Evolutionary conservation across 2,329 filamentous ascomycete genomes (phyloP).

Genomic region (Diaporthe vaccinii): DNA sequence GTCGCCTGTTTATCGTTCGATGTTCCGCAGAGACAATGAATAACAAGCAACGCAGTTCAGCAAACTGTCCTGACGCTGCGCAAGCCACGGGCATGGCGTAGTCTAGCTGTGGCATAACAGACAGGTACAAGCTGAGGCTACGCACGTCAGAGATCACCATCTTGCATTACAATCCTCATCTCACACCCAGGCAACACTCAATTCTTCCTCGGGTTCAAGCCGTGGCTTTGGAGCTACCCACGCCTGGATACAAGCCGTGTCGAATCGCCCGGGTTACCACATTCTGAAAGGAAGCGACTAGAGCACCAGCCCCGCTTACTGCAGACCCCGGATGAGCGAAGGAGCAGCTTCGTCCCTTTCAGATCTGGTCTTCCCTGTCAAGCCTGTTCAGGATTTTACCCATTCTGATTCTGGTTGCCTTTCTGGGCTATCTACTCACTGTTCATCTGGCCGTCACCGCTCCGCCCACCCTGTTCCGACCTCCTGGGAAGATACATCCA

Average conservation of each 20-base stretch:
- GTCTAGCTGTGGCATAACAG: neutral
- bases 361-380: slow-evolving; percentile 28
- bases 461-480: slow-evolving; percentile 29
- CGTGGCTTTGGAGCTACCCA: slow-evolving; percentile 28
- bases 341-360: slow-evolving; percentile 5
- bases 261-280: neutral
- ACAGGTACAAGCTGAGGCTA: neutral
- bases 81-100: neutral
- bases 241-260: slow-evolving; percentile 15
- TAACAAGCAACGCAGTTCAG: neutral
- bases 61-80: neutral
- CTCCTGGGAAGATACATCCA: slow-evolving; percentile 16
- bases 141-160: neutral
- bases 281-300: slow-evolving; percentile 20
- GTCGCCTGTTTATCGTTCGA: neutral
- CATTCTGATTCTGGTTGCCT: slow-evolving; percentile 31
- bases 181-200: slow-evolving; percentile 29
- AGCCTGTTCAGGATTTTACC: slow-evolving; percentile 29
- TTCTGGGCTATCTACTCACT: neutral
- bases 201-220: slow-evolving; percentile 8
- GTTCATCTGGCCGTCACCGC: slow-evolving; percentile 5
- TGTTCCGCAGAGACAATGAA: neutral
- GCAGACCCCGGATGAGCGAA: slow-evolving; percentile 35
- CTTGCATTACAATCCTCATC: slow-evolving; percentile 21
- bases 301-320: slow-evolving; percentile 31